These are phyloP conservation scores for Metschnikowia hibisci DNA, from an alignment of 805 yeast species.

Conservation along the genomic window DNA sequence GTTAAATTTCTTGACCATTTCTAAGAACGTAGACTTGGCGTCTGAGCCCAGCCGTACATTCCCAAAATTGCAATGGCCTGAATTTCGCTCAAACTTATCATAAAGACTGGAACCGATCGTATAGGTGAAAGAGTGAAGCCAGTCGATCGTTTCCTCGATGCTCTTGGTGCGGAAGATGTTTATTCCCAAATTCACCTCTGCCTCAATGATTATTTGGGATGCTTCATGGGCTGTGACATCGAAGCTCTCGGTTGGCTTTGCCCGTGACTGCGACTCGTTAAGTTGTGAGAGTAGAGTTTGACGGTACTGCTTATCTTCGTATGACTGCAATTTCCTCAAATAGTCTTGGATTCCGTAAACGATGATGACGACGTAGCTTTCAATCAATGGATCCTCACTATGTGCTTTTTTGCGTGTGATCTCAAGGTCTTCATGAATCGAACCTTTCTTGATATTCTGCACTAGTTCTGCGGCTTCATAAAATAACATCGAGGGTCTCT, in stretches of 20 bases:
- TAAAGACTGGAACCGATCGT: conserved; percentile 46
- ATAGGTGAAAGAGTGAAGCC: conserved; percentile 56
- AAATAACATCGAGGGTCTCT: conserved; percentile 41
- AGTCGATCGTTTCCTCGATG: conserved; percentile 42
- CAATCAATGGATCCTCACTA: conserved; percentile 20
- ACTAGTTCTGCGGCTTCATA: conserved; percentile 47
- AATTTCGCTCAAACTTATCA: conserved; percentile 54
- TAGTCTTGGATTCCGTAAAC: conserved; percentile 48
- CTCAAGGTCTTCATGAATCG: conserved; percentile 9
- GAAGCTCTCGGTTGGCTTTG: not conserved
- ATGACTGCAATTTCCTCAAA: conserved; percentile 39
- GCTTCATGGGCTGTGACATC: conserved; percentile 29
- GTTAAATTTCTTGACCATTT: conserved; percentile 54
- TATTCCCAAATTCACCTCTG: conserved; percentile 45
- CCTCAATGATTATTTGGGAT: conserved; percentile 37
- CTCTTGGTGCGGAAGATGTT: conserved; percentile 51
- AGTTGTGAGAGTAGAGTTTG: conserved; percentile 14
- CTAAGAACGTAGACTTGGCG: conserved; percentile 42
- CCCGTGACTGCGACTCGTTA: conserved; percentile 4
- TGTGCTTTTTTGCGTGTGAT: conserved; percentile 6
- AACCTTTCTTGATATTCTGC: conserved; percentile 11
- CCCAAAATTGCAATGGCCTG: conserved; percentile 53
- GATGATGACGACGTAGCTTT: conserved; percentile 38
- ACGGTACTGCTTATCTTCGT: conserved; percentile 45
- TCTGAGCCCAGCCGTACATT: conserved; percentile 52